Evolutionary conservation across 169 alveolate species (phyloP).

Genomic region (Plasmodium knowlesi): DNA sequence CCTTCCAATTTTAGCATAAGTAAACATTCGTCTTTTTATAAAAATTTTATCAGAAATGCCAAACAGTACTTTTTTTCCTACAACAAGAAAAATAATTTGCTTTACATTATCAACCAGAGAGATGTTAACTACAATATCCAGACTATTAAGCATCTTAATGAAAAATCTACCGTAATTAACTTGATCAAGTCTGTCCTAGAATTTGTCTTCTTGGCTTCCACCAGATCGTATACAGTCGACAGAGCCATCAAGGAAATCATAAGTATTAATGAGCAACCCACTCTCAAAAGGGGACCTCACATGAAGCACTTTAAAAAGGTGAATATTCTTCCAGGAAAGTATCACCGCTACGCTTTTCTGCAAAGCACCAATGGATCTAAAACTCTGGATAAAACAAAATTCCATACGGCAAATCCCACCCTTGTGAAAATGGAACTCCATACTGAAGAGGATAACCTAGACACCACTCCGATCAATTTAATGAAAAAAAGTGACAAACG

Average conservation of each 20-base stretch:
- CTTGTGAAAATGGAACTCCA: not conserved
- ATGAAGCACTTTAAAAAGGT: not conserved
- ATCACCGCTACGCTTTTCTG: not conserved
- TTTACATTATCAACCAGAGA: constrained; percentile 42
- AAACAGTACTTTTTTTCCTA: constrained; percentile 58
- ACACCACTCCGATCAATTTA: not conserved
- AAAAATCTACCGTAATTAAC: constrained; percentile 12
- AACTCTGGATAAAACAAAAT: not conserved
- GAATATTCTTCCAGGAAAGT: not conserved
- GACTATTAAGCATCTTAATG: not conserved
- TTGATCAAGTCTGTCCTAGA: constrained; percentile 13
- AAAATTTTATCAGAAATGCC: constrained; percentile 28
- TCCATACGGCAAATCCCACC: no score
- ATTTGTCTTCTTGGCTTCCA: constrained; percentile 41
- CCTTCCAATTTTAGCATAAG: constrained; percentile 50
- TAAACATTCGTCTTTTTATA: constrained; percentile 25
- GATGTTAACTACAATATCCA: constrained; percentile 46
- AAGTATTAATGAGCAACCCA: constrained; percentile 10
- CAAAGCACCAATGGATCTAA: not conserved
- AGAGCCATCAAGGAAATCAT: not conserved
- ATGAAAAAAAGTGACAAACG: not conserved
- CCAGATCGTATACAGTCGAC: constrained; percentile 37
- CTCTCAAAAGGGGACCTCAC: not conserved
- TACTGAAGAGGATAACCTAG: not conserved
- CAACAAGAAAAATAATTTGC: constrained; percentile 40